Conservation (phyloP, 1,284 basidiomycete genomes). For the Ganoderma leucocontextum region DNA sequence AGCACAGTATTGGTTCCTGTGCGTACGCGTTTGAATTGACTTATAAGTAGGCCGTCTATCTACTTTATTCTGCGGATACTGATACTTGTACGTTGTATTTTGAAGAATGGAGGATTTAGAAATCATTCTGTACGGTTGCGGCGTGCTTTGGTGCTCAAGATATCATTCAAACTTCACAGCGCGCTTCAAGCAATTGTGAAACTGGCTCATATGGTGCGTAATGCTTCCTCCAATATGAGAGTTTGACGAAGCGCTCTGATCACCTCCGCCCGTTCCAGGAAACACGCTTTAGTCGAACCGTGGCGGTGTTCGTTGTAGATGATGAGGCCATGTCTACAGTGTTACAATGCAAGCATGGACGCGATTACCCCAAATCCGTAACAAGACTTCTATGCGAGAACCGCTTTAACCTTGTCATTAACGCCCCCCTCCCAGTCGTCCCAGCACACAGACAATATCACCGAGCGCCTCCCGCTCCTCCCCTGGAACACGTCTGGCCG, state of each 20-base stretch:
- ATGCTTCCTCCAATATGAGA: not conserved
- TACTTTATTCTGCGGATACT: not conserved
- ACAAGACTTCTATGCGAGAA: conserved; percentile 9
- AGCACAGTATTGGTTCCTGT: conserved; percentile 9
- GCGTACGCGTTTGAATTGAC: not conserved
- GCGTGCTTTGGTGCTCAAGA: not conserved
- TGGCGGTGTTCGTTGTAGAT: too few relatives aligned
- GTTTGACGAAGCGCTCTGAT: not conserved
- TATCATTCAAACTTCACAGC: too few relatives aligned
- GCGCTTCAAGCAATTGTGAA: not conserved
- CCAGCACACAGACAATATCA: conserved; percentile 61
- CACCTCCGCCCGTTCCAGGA: not conserved
- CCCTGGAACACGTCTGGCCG: conserved; percentile 49
- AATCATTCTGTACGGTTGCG: not conserved
- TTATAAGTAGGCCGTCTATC: not conserved
- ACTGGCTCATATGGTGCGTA: too few relatives aligned
- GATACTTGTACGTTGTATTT: conserved; percentile 8
- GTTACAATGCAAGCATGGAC: not conserved
- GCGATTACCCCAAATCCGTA: not conserved
- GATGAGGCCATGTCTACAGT: too few relatives aligned
- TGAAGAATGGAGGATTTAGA: not conserved
- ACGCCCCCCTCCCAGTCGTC: conserved; percentile 69
- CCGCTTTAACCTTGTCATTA: conserved; percentile 49
- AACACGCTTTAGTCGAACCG: not conserved
- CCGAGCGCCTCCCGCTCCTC: conserved; percentile 55